Evolutionary conservation across 192 early-diverging fungal species (phyloP).

Genomic region (Coemansia sp.): DNA sequence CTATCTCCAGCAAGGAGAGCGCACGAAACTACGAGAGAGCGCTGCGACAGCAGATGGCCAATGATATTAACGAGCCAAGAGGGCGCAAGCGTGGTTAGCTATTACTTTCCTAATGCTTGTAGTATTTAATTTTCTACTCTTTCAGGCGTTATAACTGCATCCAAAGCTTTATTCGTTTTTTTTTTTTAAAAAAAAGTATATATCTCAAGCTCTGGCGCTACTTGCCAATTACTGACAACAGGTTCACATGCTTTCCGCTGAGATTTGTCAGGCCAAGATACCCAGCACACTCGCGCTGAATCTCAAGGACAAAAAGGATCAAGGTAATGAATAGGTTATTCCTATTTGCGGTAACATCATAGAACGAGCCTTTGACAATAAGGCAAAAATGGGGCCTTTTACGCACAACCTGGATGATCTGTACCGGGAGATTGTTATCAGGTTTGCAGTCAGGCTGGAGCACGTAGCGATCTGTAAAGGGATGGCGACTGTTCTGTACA

Average conservation of each 20-base stretch:
- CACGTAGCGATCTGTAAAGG: conserved; percentile 60
- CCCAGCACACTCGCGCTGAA: conserved; percentile 57
- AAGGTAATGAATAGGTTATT: conserved; percentile 52
- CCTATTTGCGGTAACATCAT: conserved; percentile 58
- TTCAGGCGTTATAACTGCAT: too few species aligned
- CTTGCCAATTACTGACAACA: conserved; percentile 57
- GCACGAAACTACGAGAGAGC: conserved; percentile 29
- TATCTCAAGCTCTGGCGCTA: neutral
- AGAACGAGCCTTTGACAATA: conserved; percentile 56
- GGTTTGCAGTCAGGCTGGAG: conserved; percentile 55
- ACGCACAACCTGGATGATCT: conserved; percentile 60
- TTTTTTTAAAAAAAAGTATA: neutral
- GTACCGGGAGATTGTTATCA: conserved; percentile 49
- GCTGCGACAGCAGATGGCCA: conserved; percentile 5
- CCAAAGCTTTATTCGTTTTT: neutral
- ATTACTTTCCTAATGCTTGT: too few species aligned
- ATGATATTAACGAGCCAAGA: neutral
- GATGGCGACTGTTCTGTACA: conserved; percentile 48
- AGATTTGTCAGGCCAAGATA: conserved; percentile 61
- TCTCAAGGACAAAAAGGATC: conserved; percentile 58
- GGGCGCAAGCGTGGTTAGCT: conserved; percentile 34
- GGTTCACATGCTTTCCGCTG: conserved; percentile 55
- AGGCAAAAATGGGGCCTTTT: conserved; percentile 58
- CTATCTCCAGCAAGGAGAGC: conserved; percentile 14
- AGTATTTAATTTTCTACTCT: too few species aligned